Base-by-base conservation (phyloP, 305 asterid genomes). In the Caryopteris hybrid region DNA sequence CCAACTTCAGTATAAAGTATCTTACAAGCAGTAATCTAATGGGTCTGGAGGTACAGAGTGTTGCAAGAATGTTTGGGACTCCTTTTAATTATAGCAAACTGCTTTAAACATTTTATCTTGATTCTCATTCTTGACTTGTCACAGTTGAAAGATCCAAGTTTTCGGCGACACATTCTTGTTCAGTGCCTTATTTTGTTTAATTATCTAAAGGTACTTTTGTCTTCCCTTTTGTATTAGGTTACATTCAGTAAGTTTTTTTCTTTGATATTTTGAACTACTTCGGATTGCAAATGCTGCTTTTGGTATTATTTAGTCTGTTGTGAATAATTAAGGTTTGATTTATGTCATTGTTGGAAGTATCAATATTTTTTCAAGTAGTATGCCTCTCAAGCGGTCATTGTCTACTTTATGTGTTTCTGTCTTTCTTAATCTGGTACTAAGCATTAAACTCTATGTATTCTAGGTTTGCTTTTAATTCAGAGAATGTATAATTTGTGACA, bases 141-240 rank as follows among this genome's bases (percentile, higher is more conserved):
- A 48, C 95, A 94, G 99, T 78, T 94, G 62, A 94, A 91, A 78
- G 99, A 94, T 80, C 99, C 97, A 72, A 94, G 96, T 84, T 94
- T 94, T 66, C 90, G 99, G 33, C 91, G 99, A 61, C 97, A 94
- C 62, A 53, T 94, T 69, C 83, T 91, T 80, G 99, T 94, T 79
- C 97, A 91, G 53, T 87, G 99, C 83, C 96, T 94, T 69, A 91
- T 91, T 78, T 72, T 94, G 85, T 91, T 94, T 71, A 96, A 94
- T 81, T 91, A 88, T 85, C 75, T 87, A 69, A 94, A 94, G 99
- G 99, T 94, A 88, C 59, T 69, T 54, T 58, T 56, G 38, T 31
- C 68, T 38, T 59, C 66, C 45, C 52, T 25, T 72, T 34, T 59
- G 50, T 52, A 27, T 72, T 59, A 45, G 68, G 55, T 68, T 58